Evolutionary conservation across 192 early-diverging fungal species (phyloP), one percentile per base, ranked within the genome.

Genomic region (Cetraspora pellucida): DNA sequence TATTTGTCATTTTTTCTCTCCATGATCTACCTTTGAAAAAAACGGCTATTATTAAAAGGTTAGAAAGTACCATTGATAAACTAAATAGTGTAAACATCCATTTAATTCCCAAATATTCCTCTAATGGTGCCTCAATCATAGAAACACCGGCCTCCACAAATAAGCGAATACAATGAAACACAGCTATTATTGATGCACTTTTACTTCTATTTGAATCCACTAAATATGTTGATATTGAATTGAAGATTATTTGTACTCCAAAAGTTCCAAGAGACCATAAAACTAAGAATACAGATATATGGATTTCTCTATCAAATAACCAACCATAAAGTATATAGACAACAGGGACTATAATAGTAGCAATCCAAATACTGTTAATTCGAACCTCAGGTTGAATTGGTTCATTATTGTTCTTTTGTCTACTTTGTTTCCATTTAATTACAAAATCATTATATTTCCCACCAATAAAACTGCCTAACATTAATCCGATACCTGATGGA

Each of bases 371-470:
- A 74, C 82, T 77, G 8, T 67, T 31, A 46, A 67, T 23, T 67
- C 65, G 30, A 13, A 72, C 50, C 68, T 68, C 37, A 11, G 30
- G 19, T 14, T 67, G 19, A 46, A 21, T 43, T 23, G 23, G 5
- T 47, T 47, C 50, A 17, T 52, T 11, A 52, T 52, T 14, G 13
- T 54, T 25, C 13, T 80, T 77, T 25, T 80, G 72, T 31, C 45
- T 44, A 9, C 16, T 44, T 14, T 67, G 45, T 44, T 0, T 17
- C 43, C 10, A 13, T 44, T 9, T 47, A 58, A 83, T 77, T 46
- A 83, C 79, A 52, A 76, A 76, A 46, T 83, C 82, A 17, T 77
- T 77, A 61, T 80, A 83, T 25, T 77, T 72, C 9, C 87, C 87
- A 21, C 69, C 78, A 10, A 82, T 37, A 45, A 82, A 64, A 8